Conservation (phyloP, 116 monocot species). For the Iris pallida region DNA sequence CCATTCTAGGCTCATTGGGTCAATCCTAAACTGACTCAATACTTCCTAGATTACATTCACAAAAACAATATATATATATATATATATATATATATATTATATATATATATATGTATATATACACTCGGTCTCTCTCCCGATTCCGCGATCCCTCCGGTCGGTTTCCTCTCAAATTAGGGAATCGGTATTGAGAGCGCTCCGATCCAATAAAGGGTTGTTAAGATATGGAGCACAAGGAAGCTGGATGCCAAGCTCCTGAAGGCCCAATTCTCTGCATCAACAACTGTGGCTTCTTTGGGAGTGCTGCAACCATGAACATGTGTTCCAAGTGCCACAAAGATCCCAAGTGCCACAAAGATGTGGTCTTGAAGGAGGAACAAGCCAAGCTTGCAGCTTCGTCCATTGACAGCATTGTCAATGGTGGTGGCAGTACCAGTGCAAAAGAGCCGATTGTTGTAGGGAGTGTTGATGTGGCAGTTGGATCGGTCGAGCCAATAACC, state of each 20-base stretch:
- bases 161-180: too few relatives aligned
- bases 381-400: slow-evolving; percentile 51
- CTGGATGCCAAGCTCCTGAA: slow-evolving; percentile 52
- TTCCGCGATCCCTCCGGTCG: too few relatives aligned
- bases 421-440: slow-evolving; percentile 19
- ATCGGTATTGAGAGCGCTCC: too few relatives aligned
- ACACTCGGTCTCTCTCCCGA: too few relatives aligned
- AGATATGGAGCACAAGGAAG: slow-evolving; percentile 48
- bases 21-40: too few relatives aligned
- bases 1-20: too few relatives aligned
- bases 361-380: slow-evolving; percentile 43
- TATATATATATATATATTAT: too few relatives aligned
- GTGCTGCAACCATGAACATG: slow-evolving; percentile 59
- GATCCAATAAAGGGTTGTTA: neutral
- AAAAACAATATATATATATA: too few relatives aligned
- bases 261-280: slow-evolving; percentile 54
- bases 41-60: too few relatives aligned
- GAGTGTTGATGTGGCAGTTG: slow-evolving; percentile 18
- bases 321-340: slow-evolving; percentile 56
- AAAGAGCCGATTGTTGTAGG: slow-evolving; percentile 21
- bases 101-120: too few relatives aligned
- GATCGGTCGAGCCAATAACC: slow-evolving; percentile 17
- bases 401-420: slow-evolving; percentile 50
- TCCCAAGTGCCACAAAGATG: too few relatives aligned
- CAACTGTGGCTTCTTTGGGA: slow-evolving; percentile 62